These are phyloP conservation scores for Myxozyma udenii DNA, from an alignment of 805 yeast genomes.

Conservation along the genomic window DNA sequence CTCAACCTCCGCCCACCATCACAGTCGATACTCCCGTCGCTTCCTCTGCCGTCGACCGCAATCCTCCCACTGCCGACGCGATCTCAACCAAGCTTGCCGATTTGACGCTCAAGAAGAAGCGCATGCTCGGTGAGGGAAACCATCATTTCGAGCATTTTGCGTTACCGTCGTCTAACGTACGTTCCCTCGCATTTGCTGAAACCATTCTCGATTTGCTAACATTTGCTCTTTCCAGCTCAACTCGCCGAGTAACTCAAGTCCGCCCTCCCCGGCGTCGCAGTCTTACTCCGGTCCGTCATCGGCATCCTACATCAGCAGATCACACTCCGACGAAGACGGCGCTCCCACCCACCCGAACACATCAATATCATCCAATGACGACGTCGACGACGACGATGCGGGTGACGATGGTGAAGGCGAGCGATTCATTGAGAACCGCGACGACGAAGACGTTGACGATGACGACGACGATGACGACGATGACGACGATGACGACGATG, in stretches of 20 bases:
- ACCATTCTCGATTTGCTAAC: background rate
- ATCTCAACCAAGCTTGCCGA: constrained; percentile 30
- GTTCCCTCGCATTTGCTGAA: background rate
- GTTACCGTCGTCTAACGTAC: constrained; percentile 35
- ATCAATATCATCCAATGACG: background rate
- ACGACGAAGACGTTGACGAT: background rate
- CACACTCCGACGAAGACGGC: constrained; percentile 5
- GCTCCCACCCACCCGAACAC: background rate
- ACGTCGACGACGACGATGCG: background rate
- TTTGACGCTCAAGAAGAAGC: constrained; percentile 31
- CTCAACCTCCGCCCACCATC: constrained; percentile 36
- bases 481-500: constrained; percentile 8
- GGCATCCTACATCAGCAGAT: constrained; percentile 4
- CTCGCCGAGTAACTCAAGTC: constrained; percentile 17
- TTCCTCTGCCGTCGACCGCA: background rate
- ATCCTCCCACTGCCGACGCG: constrained; percentile 8
- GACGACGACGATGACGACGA: constrained; percentile 9
- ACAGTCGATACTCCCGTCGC: background rate
- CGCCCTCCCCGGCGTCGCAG: constrained; percentile 22
- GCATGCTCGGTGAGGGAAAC: constrained; percentile 34
- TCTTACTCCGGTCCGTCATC: constrained; percentile 14
- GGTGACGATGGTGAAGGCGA: constrained; percentile 1
- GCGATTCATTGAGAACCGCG: background rate
- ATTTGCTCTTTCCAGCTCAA: constrained; percentile 10
- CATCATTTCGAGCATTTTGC: constrained; percentile 37